These are phyloP conservation scores for Plectosphaerella sp. DNA, from an alignment of 2,329 filamentous ascomycete genomes.

Conservation along the genomic window DNA sequence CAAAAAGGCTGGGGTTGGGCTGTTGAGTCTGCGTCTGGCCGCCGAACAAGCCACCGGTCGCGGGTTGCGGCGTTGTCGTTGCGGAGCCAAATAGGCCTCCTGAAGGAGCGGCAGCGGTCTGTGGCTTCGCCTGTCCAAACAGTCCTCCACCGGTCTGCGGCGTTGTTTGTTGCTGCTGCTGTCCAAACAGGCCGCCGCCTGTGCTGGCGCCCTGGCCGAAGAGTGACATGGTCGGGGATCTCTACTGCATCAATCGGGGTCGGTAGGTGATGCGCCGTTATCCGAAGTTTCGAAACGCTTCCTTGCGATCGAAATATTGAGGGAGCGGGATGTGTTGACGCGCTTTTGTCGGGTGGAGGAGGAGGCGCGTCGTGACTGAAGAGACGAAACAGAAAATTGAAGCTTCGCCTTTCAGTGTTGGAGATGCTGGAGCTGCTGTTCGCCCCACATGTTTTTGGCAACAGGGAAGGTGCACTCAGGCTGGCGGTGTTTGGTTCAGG, in stretches of 20 bases:
- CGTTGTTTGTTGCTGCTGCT: constrained; percentile 9
- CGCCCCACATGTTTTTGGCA: too few relatives aligned
- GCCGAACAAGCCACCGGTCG: constrained; percentile 6
- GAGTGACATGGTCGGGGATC: constrained; percentile 9
- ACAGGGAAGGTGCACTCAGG: too few relatives aligned
- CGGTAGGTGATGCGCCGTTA: background rate
- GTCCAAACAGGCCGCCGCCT: constrained; percentile 14
- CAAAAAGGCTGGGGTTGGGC: constrained; percentile 4
- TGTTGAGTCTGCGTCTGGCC: constrained; percentile 7
- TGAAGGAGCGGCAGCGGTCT: constrained; percentile 6
- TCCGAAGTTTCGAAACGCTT: too few relatives aligned
- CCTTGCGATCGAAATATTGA: too few relatives aligned
- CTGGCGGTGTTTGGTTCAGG: too few relatives aligned
- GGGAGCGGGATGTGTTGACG: too few relatives aligned
- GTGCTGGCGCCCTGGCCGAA: constrained; percentile 13
- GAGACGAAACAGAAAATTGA: background rate
- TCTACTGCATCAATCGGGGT: constrained; percentile 1
- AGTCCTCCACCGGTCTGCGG: constrained; percentile 20
- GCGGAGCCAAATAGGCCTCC: background rate
- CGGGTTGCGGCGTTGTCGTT: background rate
- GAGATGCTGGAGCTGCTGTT: background rate
- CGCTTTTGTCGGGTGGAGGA: too few relatives aligned
- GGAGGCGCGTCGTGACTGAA: background rate
- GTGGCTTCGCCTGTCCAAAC: constrained; percentile 22
- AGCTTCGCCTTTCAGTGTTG: background rate